phyloP scores from a whole-genome alignment of 1,284 basidiomycete genomes.

The Golubevia pallescens region DNA sequence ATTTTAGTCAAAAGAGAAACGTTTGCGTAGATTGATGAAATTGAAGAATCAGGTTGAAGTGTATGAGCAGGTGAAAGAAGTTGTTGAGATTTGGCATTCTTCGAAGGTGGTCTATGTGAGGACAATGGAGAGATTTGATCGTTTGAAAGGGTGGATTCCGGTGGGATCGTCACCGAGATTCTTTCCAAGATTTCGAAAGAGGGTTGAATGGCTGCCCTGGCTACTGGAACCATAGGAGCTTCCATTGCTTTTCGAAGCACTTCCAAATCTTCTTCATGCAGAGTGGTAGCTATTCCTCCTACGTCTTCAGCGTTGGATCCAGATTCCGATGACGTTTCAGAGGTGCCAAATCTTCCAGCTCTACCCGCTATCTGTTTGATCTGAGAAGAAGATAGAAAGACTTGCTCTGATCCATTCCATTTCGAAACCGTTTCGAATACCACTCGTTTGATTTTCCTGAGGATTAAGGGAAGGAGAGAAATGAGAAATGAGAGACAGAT shows the following conservation, averaged over 20 bases:
- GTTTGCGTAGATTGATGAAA: conserved; percentile 36
- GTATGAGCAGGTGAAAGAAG: neutral
- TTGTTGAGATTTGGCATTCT: too few species aligned
- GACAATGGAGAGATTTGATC: neutral
- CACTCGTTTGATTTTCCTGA: conserved; percentile 47
- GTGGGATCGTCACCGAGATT: conserved; percentile 34
- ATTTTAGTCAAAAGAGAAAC: conserved; percentile 33
- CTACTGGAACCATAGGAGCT: conserved; percentile 37
- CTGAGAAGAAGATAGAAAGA: conserved; percentile 42
- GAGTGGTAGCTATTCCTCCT: conserved; percentile 46
- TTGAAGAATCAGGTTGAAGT: conserved; percentile 1
- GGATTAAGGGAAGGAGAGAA: too few species aligned
- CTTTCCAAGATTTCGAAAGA: conserved; percentile 22
- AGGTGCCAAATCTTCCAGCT: conserved; percentile 56
- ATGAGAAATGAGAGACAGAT: neutral
- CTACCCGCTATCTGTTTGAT: conserved; percentile 63
- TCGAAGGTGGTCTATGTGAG: neutral
- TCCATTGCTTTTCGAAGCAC: conserved; percentile 42
- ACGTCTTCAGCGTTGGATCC: neutral
- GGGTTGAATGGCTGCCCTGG: conserved; percentile 41
- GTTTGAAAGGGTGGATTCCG: neutral
- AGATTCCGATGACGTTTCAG: conserved; percentile 2
- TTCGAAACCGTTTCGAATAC: conserved; percentile 54
- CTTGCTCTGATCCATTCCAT: conserved; percentile 53
- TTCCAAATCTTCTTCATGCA: conserved; percentile 46